Conservation (phyloP, 1,284 basidiomycete species). For the Ceratobasidium sp. region DNA sequence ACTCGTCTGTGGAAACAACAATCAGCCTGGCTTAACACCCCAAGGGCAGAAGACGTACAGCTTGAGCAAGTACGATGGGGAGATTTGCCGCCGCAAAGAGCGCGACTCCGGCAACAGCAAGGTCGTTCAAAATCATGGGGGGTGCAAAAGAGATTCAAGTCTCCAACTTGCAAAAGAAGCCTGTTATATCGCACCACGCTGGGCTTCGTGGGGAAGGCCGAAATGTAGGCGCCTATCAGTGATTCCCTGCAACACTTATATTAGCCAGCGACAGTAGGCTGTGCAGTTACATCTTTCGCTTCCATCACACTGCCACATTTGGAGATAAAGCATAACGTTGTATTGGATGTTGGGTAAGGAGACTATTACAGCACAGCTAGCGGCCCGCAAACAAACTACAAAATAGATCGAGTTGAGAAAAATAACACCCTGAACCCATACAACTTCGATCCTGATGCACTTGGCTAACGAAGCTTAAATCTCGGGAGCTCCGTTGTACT, state of each 20-base stretch:
- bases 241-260: no score
- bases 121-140: constrained; percentile 9
- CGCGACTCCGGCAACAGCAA: neutral
- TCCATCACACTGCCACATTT: neutral
- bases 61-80: constrained; percentile 8
- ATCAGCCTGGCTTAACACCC: neutral
- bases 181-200: no score
- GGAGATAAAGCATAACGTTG: no score
- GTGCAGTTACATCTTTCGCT: neutral
- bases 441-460: neutral
- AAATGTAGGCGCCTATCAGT: neutral
- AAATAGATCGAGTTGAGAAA: neutral
- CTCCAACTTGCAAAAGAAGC: no score
- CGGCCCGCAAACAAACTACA: neutral
- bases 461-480: neutral
- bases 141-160: no score
- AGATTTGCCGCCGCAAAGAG: constrained; percentile 17
- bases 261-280: no score
- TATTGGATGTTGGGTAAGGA: no score
- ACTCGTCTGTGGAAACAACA: constrained; percentile 28
- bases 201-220: neutral
- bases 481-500: constrained; percentile 26
- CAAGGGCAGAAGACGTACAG: neutral
- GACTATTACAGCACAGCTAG: neutral
- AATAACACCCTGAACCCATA: neutral